Conservation (phyloP, 2,329 filamentous ascomycete species). For the Neopestalotiopsis rosae region DNA sequence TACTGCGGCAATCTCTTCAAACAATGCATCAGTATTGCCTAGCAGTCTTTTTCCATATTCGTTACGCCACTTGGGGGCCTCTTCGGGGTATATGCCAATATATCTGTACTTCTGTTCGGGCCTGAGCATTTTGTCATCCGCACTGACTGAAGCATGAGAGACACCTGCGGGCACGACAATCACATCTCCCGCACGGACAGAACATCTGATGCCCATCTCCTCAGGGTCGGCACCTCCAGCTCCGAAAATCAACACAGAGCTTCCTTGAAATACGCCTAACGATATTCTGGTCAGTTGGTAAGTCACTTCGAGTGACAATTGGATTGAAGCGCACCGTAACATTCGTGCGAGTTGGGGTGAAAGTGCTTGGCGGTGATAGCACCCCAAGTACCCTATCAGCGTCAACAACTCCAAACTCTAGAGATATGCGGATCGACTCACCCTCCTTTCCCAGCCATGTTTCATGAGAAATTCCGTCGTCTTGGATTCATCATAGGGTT, state of each 20-base stretch:
- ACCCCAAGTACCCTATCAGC: not conserved
- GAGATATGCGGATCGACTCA: not conserved
- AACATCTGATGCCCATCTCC: not conserved
- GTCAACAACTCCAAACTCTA: not conserved
- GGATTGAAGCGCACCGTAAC: conserved; percentile 1
- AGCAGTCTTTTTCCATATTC: conserved; percentile 4
- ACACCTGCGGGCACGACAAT: conserved; percentile 70
- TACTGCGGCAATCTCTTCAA: conserved; percentile 8
- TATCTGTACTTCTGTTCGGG: conserved; percentile 1
- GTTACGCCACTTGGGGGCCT: conserved; percentile 9
- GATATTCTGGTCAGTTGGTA: not conserved
- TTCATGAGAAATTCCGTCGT: not conserved
- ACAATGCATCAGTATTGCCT: not conserved
- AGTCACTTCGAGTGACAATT: too few relatives aligned
- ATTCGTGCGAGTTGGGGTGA: conserved; percentile 14
- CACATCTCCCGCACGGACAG: conserved; percentile 52
- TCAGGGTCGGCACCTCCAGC: not conserved
- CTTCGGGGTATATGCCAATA: conserved; percentile 11
- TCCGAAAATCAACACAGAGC: not conserved
- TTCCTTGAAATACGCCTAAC: not conserved
- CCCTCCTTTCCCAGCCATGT: conserved; percentile 12
- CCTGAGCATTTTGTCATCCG: not conserved
- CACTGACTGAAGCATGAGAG: conserved; percentile 46
- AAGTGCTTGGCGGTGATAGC: conserved; percentile 3
- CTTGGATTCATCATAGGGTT: not conserved